Evolutionary conservation across 2,329 filamentous ascomycete genomes (phyloP).

Genomic region (Phyllosticta citribraziliensis): DNA sequence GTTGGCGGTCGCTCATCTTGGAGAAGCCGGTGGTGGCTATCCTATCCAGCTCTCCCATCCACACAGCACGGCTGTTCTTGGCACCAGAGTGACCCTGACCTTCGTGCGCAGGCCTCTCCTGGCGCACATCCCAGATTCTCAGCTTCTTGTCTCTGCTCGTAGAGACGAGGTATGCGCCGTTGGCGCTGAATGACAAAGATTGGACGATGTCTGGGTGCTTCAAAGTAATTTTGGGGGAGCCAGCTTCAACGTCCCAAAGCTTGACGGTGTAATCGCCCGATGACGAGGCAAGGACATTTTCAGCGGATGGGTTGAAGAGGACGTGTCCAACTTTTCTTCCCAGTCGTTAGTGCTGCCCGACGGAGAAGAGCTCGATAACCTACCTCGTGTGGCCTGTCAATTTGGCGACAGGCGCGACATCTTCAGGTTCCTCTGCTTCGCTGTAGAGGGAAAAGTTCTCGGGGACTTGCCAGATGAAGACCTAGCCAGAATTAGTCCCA

Average conservation of each 20-base stretch:
- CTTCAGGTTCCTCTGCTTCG: conserved; percentile 71
- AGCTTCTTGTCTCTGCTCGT: conserved; percentile 98
- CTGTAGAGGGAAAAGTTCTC: conserved; percentile 74
- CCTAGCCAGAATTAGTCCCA: conserved; percentile 30
- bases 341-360: conserved; percentile 13
- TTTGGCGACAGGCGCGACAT: conserved; percentile 73
- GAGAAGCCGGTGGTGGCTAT: conserved; percentile 96
- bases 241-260: conserved; percentile 84
- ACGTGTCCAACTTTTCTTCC: conserved; percentile 92
- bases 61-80: conserved; percentile 94
- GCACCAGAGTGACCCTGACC: conserved; percentile 78
- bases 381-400: conserved; percentile 83
- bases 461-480: conserved; percentile 94
- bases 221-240: conserved; percentile 62
- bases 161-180: conserved; percentile 76
- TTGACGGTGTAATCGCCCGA: conserved; percentile 94
- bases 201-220: conserved; percentile 90
- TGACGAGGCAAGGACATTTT: conserved; percentile 88
- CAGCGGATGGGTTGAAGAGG: conserved; percentile 91
- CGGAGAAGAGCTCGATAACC: conserved; percentile 39
- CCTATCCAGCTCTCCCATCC: conserved; percentile 94
- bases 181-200: conserved; percentile 89
- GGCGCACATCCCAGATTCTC: conserved; percentile 91
- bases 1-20: conserved; percentile 93
- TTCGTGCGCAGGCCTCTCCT: conserved; percentile 80